Percentiles rank a stretch among this genome's conserved stretches.
Evolutionary conservation across 768 basidiomycete genomes (phyloP).

Genomic region (Hypsizygus marmoreus): DNA sequence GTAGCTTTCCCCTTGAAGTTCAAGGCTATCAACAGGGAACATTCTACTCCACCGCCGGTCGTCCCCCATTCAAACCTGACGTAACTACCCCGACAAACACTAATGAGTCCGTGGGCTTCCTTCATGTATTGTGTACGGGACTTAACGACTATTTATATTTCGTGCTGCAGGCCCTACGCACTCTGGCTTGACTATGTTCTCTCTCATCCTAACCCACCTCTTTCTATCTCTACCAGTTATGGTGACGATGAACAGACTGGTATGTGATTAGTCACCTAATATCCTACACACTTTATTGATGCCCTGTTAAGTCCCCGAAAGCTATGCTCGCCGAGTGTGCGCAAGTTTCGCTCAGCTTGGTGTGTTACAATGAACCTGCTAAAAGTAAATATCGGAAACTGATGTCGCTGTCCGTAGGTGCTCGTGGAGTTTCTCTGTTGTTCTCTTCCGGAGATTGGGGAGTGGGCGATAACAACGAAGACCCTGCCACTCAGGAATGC

Average conservation of each 20-base stretch:
- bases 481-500: slow-evolving; percentile 55
- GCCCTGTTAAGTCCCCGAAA: slow-evolving; percentile 46
- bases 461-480: slow-evolving; percentile 57
- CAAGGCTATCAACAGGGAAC: slow-evolving; percentile 37
- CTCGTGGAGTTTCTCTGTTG: slow-evolving; percentile 60
- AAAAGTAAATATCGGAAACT: too few relatives aligned
- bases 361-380: slow-evolving; percentile 16
- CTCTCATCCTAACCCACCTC: slow-evolving; percentile 43
- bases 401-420: slow-evolving; percentile 37
- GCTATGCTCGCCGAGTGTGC: slow-evolving; percentile 57
- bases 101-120: slow-evolving; percentile 33
- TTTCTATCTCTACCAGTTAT: slow-evolving; percentile 69
- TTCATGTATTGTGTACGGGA: neutral
- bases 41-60: slow-evolving; percentile 63
- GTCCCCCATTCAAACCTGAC: slow-evolving; percentile 59
- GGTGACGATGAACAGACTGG: slow-evolving; percentile 71
- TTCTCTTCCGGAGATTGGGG: slow-evolving; percentile 69
- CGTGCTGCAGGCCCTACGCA: slow-evolving; percentile 31
- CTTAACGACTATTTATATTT: too few relatives aligned
- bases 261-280: slow-evolving; percentile 19
- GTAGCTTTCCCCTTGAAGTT: neutral
- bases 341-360: slow-evolving; percentile 61
- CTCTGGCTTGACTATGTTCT: slow-evolving; percentile 63
- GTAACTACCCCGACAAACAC: slow-evolving; percentile 33
- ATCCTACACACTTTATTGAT: too few relatives aligned